Percentiles rank a stretch among this genome's conserved stretches.
phyloP scores from a whole-genome alignment of 768 basidiomycete genomes.

The Mycena vitilis region DNA sequence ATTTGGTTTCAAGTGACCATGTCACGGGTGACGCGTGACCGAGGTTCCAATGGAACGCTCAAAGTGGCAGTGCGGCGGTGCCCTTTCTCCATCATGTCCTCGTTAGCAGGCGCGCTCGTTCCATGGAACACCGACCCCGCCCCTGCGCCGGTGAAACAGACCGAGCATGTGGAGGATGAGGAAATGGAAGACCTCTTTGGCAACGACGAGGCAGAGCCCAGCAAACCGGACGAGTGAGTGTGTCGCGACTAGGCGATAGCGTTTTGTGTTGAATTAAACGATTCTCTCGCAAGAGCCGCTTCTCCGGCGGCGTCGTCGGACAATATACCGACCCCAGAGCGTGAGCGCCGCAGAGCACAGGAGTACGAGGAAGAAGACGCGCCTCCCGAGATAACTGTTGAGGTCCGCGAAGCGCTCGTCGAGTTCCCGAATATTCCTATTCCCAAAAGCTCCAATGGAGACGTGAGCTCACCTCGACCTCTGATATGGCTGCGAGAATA shows the following conservation, averaged over 20 bases:
- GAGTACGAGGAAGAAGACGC: conserved; percentile 88
- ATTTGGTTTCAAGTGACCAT: conserved; percentile 20
- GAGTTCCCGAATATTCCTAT: conserved; percentile 90
- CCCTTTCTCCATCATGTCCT: conserved; percentile 58
- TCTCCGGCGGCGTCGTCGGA: conserved; percentile 72
- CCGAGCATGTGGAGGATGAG: conserved; percentile 55
- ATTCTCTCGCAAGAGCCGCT: conserved; percentile 43
- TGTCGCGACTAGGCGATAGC: conserved; percentile 26
- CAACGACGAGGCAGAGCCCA: conserved; percentile 68
- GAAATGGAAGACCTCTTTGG: conserved; percentile 87
- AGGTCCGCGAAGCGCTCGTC: conserved; percentile 76
- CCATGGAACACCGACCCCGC: conserved; percentile 50
- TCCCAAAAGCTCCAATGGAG: conserved; percentile 82
- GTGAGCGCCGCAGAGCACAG: conserved; percentile 73
- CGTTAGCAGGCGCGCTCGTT: conserved; percentile 68
- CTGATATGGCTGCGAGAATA: conserved; percentile 14
- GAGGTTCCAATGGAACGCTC: neutral
- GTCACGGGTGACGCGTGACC: too few relatives aligned
- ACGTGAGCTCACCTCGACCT: conserved; percentile 61
- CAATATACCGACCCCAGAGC: conserved; percentile 67
- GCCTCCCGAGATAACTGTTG: conserved; percentile 64
- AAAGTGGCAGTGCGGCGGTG: conserved; percentile 3
- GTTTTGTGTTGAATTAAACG: conserved; percentile 14
- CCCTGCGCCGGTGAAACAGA: conserved; percentile 39
- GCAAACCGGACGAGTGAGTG: conserved; percentile 64